Evolutionary conservation across 805 yeast species (phyloP).

Genomic region (Priceomyces fermenticarens): DNA sequence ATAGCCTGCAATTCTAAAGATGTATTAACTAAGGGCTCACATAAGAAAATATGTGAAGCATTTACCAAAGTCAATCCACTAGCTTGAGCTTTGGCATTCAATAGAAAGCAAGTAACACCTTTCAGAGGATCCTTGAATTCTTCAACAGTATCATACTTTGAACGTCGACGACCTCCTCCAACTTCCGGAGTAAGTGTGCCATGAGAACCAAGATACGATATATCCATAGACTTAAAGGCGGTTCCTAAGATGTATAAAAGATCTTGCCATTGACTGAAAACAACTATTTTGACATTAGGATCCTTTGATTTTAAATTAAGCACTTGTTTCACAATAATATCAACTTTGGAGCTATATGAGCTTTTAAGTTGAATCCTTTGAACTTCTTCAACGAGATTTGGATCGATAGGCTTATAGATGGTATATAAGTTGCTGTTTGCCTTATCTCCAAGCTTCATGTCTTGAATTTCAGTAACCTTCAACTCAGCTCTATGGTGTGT

Average conservation of each 20-base stretch:
- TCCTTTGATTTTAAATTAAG: slow-evolving; percentile 58
- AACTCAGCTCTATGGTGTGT: slow-evolving; percentile 55
- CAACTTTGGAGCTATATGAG: slow-evolving; percentile 81
- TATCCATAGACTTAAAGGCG: slow-evolving; percentile 59
- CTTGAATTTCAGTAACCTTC: slow-evolving; percentile 44
- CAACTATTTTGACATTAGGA: slow-evolving; percentile 69
- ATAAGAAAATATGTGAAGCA: slow-evolving; percentile 87
- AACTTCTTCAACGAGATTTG: slow-evolving; percentile 43
- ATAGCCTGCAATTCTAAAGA: slow-evolving; percentile 90
- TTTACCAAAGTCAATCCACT: slow-evolving; percentile 88
- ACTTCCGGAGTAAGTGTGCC: slow-evolving; percentile 33
- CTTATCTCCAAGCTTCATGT: slow-evolving; percentile 5
- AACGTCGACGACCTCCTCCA: slow-evolving; percentile 25
- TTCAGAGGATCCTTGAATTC: slow-evolving; percentile 56
- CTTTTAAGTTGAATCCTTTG: slow-evolving; percentile 26
- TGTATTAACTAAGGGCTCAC: slow-evolving; percentile 89
- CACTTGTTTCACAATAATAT: slow-evolving; percentile 72
- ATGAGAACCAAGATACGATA: slow-evolving; percentile 56
- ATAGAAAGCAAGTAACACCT: slow-evolving; percentile 73
- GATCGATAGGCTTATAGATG: slow-evolving; percentile 46
- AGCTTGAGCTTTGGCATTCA: slow-evolving; percentile 84
- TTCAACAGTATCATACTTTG: slow-evolving; percentile 44
- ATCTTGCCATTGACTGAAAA: slow-evolving; percentile 88
- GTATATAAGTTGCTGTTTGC: slow-evolving; percentile 22
- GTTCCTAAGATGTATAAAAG: slow-evolving; percentile 63